Conservation (phyloP, 2,329 filamentous ascomycete species). For the Colletotrichum navitas region DNA sequence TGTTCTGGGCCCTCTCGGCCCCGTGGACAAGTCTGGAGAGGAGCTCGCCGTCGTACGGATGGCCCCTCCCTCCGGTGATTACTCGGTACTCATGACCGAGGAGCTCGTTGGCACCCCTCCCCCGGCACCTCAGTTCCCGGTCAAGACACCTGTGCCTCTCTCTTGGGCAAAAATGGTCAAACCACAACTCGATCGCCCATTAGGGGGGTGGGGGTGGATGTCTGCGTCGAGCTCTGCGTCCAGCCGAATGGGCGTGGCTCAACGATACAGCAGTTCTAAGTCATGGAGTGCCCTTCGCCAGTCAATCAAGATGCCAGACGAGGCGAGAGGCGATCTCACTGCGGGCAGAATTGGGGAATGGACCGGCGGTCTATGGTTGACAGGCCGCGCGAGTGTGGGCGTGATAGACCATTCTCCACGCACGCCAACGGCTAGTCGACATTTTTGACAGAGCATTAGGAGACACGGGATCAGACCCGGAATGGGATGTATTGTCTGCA, state of each 20-base stretch:
- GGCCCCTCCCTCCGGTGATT: conserved; percentile 26
- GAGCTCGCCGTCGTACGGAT: conserved; percentile 12
- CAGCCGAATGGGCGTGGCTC: not conserved
- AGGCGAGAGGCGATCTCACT: not conserved
- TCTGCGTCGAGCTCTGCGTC: not conserved
- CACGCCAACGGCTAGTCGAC: not conserved
- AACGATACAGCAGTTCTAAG: not conserved
- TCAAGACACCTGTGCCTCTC: not conserved
- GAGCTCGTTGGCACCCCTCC: not conserved
- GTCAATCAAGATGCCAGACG: not conserved
- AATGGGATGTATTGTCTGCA: not conserved
- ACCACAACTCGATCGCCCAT: not conserved
- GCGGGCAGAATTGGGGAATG: not conserved
- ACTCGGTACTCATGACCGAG: conserved; percentile 34
- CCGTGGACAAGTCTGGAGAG: conserved; percentile 14
- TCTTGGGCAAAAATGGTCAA: not conserved
- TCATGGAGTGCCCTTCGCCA: not conserved
- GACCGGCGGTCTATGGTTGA: not conserved
- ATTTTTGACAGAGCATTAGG: not conserved
- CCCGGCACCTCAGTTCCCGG: too few species aligned
- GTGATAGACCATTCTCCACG: not conserved
- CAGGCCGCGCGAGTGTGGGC: too few species aligned
- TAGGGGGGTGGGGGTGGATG: not conserved
- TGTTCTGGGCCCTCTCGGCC: conserved; percentile 8
- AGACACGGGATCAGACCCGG: not conserved